These are phyloP conservation scores for Catharanthus roseus DNA, from an alignment of 257 asterid species.

Conservation along the genomic window DNA sequence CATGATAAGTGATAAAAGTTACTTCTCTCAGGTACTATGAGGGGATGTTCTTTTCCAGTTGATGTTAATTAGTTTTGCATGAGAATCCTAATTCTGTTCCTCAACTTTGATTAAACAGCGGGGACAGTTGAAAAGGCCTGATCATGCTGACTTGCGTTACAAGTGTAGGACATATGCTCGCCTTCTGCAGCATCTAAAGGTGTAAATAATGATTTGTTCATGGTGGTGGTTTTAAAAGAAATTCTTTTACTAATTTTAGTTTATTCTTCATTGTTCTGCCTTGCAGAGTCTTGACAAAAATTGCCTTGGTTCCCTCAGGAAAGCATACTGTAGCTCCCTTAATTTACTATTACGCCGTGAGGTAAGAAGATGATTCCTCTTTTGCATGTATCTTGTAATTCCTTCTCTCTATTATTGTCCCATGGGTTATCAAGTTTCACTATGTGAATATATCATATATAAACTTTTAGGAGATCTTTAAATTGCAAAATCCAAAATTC, in stretches of 20 bases:
- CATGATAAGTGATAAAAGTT: conserved; percentile 90
- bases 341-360: conserved; percentile 86
- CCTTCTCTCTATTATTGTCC: conserved; percentile 6
- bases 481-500: too few relatives aligned
- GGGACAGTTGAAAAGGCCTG: conserved; percentile 97
- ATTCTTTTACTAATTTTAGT: conserved; percentile 18
- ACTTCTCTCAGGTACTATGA: conserved; percentile 82
- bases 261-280: conserved; percentile 16
- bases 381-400: conserved; percentile 21
- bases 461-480: neutral
- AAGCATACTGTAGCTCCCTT: conserved; percentile 94
- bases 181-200: conserved; percentile 94
- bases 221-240: conserved; percentile 11
- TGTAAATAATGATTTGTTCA: conserved; percentile 25
- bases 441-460: neutral
- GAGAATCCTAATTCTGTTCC: conserved; percentile 16
- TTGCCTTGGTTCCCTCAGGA: conserved; percentile 78
- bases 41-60: neutral
- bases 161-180: conserved; percentile 99
- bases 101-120: conserved; percentile 50
- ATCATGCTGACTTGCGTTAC: conserved; percentile 91
- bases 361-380: conserved; percentile 47
- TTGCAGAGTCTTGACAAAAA: conserved; percentile 83
- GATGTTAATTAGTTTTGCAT: neutral
- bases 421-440: neutral